A percentile compares a stretch with the other conserved stretches of the same genome.
phyloP scores from a whole-genome alignment of 805 yeast genomes.

The Hanseniaspora vineae region DNA sequence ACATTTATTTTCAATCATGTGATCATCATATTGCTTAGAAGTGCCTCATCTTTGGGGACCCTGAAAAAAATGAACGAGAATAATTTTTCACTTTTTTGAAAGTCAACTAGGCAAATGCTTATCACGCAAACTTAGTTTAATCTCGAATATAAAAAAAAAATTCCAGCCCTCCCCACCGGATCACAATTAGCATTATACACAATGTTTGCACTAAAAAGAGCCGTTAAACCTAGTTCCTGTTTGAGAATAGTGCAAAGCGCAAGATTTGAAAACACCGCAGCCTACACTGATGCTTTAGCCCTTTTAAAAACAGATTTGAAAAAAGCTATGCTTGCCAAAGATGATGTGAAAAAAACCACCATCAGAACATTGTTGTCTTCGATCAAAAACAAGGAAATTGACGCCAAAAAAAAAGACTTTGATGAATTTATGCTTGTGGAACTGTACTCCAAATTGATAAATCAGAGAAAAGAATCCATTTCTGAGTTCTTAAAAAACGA shows the following conservation, averaged over 20 bases:
- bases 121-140: too few species aligned
- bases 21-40: too few species aligned
- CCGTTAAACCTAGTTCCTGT: not conserved
- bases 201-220: not conserved
- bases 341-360: constrained; percentile 30
- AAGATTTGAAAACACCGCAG: constrained; percentile 24
- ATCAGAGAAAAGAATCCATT: constrained; percentile 38
- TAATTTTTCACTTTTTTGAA: too few species aligned
- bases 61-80: not conserved
- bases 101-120: too few species aligned
- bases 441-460: constrained; percentile 30
- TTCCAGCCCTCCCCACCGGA: too few species aligned
- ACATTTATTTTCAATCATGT: too few species aligned
- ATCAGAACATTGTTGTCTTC: constrained; percentile 30
- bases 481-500: constrained; percentile 32
- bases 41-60: not conserved
- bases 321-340: constrained; percentile 34
- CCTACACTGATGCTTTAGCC: constrained; percentile 24
- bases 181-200: not conserved
- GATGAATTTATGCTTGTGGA: constrained; percentile 27
- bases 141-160: too few species aligned
- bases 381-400: constrained; percentile 33
- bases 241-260: constrained; percentile 1
- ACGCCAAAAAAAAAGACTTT: constrained; percentile 21
- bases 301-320: constrained; percentile 32